Conservation (phyloP, 352 stramenopile species). For the Phytophthora syringae region DNA sequence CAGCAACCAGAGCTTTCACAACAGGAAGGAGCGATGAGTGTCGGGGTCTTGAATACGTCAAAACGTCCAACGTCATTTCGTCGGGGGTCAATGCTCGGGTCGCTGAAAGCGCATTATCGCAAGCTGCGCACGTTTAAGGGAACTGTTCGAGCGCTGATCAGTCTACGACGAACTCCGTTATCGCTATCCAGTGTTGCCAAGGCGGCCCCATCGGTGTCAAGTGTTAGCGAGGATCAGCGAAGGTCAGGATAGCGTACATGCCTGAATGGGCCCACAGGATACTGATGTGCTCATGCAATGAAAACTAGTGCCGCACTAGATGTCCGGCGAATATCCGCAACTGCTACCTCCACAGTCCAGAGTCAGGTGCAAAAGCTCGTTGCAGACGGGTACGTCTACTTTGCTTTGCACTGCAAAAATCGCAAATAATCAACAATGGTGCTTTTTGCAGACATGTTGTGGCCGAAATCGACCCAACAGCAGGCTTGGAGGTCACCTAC, state of each 20-base stretch:
- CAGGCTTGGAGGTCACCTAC: constrained; percentile 52
- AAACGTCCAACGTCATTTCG: constrained; percentile 1
- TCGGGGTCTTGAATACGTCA: background rate
- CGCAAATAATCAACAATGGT: background rate
- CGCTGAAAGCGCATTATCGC: constrained; percentile 70
- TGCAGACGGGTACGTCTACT: constrained; percentile 51
- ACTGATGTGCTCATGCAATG: background rate
- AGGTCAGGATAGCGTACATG: constrained; percentile 16
- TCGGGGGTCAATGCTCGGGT: constrained; percentile 55
- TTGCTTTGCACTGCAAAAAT: background rate
- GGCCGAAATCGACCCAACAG: constrained; percentile 41
- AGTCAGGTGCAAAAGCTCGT: constrained; percentile 71
- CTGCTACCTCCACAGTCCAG: constrained; percentile 45
- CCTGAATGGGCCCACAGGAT: background rate
- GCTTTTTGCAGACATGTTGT: constrained; percentile 57
- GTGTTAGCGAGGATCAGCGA: constrained; percentile 15
- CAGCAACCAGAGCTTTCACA: constrained; percentile 2
- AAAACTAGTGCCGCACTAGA: constrained; percentile 20
- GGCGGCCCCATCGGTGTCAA: background rate
- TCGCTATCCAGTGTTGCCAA: constrained; percentile 6
- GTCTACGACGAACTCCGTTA: constrained; percentile 47
- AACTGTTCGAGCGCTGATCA: constrained; percentile 71
- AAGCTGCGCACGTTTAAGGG: constrained; percentile 77
- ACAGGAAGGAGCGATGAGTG: constrained; percentile 38
- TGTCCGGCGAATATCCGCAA: constrained; percentile 48